Conservation (phyloP, 2,329 filamentous ascomycete species). For the Fusarium torulosum region DNA sequence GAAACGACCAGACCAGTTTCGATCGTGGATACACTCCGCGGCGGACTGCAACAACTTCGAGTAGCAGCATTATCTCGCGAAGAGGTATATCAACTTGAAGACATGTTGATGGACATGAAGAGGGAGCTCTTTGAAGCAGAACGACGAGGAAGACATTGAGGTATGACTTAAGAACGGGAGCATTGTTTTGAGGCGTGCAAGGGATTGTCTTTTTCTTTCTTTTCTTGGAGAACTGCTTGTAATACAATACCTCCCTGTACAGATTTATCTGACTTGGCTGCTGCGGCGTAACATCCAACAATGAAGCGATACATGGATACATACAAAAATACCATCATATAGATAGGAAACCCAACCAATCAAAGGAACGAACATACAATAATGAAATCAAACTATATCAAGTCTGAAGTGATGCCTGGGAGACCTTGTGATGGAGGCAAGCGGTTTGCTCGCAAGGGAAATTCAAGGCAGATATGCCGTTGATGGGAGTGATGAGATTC, state of each 20-base stretch:
- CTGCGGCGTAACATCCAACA: slow-evolving; percentile 26
- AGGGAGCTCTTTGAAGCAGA: slow-evolving; percentile 79
- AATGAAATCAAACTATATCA: not conserved
- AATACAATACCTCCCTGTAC: slow-evolving; percentile 38
- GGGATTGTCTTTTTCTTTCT: slow-evolving; percentile 3
- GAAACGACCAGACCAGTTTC: slow-evolving; percentile 33
- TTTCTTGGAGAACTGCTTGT: slow-evolving; percentile 21
- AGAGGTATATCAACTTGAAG: slow-evolving; percentile 79
- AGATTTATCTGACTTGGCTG: slow-evolving; percentile 10
- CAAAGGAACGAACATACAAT: slow-evolving; percentile 26
- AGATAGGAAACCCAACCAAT: slow-evolving; percentile 22
- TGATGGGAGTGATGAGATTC: slow-evolving; percentile 9
- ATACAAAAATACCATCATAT: slow-evolving; percentile 32
- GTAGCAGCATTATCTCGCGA: slow-evolving; percentile 70
- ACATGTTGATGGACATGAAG: slow-evolving; percentile 83
- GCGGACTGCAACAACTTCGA: slow-evolving; percentile 68
- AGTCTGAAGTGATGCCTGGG: not conserved
- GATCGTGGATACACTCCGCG: slow-evolving; percentile 53
- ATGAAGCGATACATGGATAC: slow-evolving; percentile 23
- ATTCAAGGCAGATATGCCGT: too few species aligned
- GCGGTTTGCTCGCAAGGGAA: not conserved
- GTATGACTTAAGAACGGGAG: slow-evolving; percentile 28
- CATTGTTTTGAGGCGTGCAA: slow-evolving; percentile 39
- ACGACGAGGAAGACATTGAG: slow-evolving; percentile 63
- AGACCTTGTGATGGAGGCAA: not conserved